These are phyloP conservation scores for Uronychia setigera DNA, from an alignment of 73 alveolate species.

Conservation along the genomic window DNA sequence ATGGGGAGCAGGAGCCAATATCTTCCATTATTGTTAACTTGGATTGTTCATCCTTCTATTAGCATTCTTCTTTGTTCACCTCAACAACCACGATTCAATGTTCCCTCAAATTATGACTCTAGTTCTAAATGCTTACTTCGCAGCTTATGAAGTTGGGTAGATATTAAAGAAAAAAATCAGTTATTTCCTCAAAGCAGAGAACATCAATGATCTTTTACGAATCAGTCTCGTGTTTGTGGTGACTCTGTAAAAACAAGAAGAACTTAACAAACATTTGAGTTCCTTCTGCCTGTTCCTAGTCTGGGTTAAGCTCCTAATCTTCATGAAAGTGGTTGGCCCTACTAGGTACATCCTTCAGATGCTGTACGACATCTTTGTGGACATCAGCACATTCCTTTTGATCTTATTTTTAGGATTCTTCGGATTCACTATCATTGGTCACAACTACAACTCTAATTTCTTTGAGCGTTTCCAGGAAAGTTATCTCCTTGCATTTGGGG, in stretches of 20 bases:
- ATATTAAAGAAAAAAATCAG: background rate
- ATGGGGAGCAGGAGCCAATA: background rate
- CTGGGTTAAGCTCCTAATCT: background rate
- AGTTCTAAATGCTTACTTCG: background rate
- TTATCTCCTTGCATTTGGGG: background rate
- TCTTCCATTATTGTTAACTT: background rate
- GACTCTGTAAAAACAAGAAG: too few relatives aligned
- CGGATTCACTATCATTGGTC: background rate
- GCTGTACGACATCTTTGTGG: background rate
- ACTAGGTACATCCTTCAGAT: background rate
- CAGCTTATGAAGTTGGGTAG: background rate
- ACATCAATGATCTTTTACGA: background rate
- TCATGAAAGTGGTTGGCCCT: background rate
- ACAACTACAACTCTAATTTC: background rate
- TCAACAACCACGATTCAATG: background rate
- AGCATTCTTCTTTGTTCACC: background rate
- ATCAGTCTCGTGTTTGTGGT: background rate
- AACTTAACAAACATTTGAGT: background rate
- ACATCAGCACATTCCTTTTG: background rate
- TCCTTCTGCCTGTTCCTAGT: background rate
- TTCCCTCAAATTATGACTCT: background rate
- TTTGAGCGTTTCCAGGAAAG: background rate
- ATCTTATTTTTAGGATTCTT: background rate
- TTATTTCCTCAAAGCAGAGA: background rate
- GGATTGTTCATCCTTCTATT: background rate